Base-by-base conservation (phyloP, 306 rosid species). In the Malus asiatica region DNA sequence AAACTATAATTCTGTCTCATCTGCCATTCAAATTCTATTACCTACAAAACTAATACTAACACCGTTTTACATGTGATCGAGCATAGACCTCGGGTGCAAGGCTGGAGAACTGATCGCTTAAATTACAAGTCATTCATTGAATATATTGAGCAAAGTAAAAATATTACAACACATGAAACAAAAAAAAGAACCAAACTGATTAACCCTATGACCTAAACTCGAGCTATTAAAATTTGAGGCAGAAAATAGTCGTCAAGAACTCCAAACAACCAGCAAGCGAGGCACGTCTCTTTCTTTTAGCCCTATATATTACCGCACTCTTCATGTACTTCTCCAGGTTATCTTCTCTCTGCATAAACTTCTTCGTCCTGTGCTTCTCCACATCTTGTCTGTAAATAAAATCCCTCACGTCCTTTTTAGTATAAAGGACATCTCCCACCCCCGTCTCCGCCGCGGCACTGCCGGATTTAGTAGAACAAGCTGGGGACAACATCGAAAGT, bases 291-390 rank as follows among this genome's bases (percentile, higher is more conserved):
- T 3, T 77, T 70, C 66, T 77, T 38, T 14, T 66, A 71, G 73
- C 70, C 71, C 44, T 45, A 22, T 66, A 58, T 58, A n/a, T 71
- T 11, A 18, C 29, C 16, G 71, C 81, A 58, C 68, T 87, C 71
- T 75, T 83, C 79, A 80, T 68, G 69, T 55, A 19, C 62, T 86
- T 12, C 61, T 86, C 86, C 10, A 78, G 16, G 1, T 71, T 77
- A 66, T 86, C 90, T 58, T 81, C 83, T 33, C 66, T 83, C 42
- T 38, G 42, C 42, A 38, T 38, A 38, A 38, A 38, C 42, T 38
- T 38, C 42, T 38, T 38, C 42, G 42, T 38, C 42, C 40, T 7
- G 42, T 38, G 42, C 42, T 38, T 38, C 42, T 38, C 42, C 42
- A 38, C 10, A 38, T 38, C 42, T 38, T 7, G 42, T 38, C 42